Evolutionary conservation across 2,329 filamentous ascomycete species (phyloP).

Genomic region (Sclerotinia minor): DNA sequence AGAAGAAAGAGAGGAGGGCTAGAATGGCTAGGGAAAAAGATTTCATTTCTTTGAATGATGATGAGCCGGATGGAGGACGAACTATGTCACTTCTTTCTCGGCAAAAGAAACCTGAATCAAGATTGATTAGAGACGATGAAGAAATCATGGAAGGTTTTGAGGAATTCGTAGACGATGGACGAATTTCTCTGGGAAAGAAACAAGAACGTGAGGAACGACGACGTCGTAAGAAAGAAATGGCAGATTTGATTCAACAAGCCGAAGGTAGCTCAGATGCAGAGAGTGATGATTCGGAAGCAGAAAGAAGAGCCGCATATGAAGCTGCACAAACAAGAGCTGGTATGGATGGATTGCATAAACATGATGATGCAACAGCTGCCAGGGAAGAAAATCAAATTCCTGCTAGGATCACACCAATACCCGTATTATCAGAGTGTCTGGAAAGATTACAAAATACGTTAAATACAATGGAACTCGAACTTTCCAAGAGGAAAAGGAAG

Average conservation of each 20-base stretch:
- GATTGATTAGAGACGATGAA: constrained; percentile 82
- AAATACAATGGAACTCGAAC: constrained; percentile 61
- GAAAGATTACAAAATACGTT: constrained; percentile 63
- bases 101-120: constrained; percentile 67
- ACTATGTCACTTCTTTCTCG: constrained; percentile 47
- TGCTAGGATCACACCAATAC: constrained; percentile 73
- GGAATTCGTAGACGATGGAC: constrained; percentile 82
- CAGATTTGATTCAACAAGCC: constrained; percentile 76
- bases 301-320: constrained; percentile 80
- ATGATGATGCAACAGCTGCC: constrained; percentile 44
- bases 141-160: constrained; percentile 93
- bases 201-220: constrained; percentile 71
- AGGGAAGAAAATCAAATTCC: constrained; percentile 36
- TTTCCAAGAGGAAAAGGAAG: constrained; percentile 58
- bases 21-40: constrained; percentile 73
- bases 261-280: constrained; percentile 61
- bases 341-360: constrained; percentile 68
- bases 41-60: constrained; percentile 64
- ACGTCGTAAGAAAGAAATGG: constrained; percentile 74
- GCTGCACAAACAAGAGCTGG: constrained; percentile 81
- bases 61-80: constrained; percentile 48
- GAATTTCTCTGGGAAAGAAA: constrained; percentile 73
- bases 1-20: constrained; percentile 88
- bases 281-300: constrained; percentile 68
- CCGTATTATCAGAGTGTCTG: constrained; percentile 68